Conservation (phyloP, 495 filamentous ascomycete species). For the Apodospora peruviana region DNA sequence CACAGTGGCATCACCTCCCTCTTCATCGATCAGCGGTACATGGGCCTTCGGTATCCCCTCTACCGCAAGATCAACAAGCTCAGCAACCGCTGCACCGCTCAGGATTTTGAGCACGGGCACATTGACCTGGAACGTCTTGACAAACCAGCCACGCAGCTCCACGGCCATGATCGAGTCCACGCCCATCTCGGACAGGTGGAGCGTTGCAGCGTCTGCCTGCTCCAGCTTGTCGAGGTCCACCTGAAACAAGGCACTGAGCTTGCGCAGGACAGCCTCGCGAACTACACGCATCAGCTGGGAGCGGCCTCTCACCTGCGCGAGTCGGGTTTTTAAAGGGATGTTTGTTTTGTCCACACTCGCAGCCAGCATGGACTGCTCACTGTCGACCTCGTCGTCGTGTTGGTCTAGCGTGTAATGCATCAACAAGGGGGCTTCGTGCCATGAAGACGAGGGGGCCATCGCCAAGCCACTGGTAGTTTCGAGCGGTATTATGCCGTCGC, state of each 20-base stretch:
- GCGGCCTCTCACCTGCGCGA: background rate
- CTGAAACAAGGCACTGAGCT: slow-evolving; percentile 9
- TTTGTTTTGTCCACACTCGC: background rate
- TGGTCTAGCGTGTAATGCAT: background rate
- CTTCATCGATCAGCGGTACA: no score
- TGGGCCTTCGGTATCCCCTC: slow-evolving; percentile 7
- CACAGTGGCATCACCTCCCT: no score
- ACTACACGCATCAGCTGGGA: background rate
- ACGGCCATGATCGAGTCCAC: slow-evolving; percentile 42
- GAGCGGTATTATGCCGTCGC: background rate
- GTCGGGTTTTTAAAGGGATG: background rate
- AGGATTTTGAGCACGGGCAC: slow-evolving; percentile 47
- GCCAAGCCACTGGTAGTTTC: slow-evolving; percentile 2
- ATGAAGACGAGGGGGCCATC: background rate
- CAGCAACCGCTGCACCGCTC: slow-evolving; percentile 26
- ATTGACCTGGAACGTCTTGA: slow-evolving; percentile 36
- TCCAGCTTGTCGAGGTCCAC: background rate
- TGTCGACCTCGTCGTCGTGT: background rate
- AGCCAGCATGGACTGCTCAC: no score
- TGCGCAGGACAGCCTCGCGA: background rate
- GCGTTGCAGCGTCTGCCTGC: background rate
- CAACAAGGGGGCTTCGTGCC: background rate
- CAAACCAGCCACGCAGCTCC: slow-evolving; percentile 37
- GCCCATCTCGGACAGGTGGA: slow-evolving; percentile 22
- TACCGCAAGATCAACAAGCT: slow-evolving; percentile 8